Conservation (phyloP, 176 grass and related monocot genomes). For the Thalia dealbata region DNA sequence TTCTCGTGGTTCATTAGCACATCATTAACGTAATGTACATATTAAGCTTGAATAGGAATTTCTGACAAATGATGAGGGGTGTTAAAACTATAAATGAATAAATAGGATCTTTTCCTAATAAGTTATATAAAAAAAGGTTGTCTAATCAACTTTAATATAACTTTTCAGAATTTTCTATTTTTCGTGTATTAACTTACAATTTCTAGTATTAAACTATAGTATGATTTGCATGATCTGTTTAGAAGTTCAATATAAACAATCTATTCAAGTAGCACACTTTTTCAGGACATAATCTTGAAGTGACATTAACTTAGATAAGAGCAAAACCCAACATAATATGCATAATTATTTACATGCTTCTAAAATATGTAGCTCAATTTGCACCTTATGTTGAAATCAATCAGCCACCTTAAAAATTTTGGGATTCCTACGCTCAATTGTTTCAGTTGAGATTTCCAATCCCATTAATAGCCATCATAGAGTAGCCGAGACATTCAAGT, state of each 20-base stretch:
- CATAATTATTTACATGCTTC: background rate
- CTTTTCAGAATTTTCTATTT: no score
- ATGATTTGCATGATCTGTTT: background rate
- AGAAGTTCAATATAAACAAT: background rate
- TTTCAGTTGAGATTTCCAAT: background rate
- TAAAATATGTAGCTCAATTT: background rate
- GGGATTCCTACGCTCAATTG: background rate
- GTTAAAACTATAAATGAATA: no score
- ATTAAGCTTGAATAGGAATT: background rate
- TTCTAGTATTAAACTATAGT: background rate
- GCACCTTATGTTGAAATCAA: background rate
- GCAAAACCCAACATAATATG: background rate
- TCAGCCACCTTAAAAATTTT: background rate
- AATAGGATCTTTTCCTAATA: no score
- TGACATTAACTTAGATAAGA: background rate
- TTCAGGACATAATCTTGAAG: background rate
- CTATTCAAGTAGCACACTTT: background rate
- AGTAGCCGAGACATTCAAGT: background rate
- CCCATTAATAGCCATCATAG: background rate
- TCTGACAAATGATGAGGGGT: no score
- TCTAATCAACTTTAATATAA: no score
- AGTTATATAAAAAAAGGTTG: no score
- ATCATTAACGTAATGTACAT: no score
- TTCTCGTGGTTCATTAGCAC: no score
- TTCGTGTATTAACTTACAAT: background rate